These are phyloP conservation scores for Barbatosphaeria neglecta DNA, from an alignment of 495 filamentous ascomycete genomes.

Conservation along the genomic window DNA sequence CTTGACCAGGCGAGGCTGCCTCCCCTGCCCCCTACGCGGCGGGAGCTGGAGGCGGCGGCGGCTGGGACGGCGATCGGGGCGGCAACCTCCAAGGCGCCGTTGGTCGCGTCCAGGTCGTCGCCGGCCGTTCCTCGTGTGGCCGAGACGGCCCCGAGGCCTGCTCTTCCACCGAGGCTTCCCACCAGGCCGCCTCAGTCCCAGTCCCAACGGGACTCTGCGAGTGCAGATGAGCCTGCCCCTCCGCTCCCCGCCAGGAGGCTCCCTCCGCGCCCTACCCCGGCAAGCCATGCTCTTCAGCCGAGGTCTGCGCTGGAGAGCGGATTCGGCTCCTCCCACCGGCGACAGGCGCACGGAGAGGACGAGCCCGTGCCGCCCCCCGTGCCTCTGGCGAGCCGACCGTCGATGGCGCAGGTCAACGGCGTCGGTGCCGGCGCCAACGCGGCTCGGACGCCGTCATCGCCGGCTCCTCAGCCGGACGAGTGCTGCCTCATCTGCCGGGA, in stretches of 20 bases:
- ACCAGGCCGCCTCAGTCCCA: conserved; percentile 22
- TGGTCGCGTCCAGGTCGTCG: conserved; percentile 10
- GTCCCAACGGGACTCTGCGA: not conserved
- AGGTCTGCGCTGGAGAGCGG: conserved; percentile 11
- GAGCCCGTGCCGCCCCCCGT: conserved; percentile 31
- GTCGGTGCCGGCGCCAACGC: conserved; percentile 24
- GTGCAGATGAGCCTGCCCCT: conserved; percentile 9
- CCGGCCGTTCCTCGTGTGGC: conserved; percentile 8
- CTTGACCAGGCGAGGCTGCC: conserved; percentile 39
- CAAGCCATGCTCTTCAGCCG: conserved; percentile 11
- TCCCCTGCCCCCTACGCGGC: conserved; percentile 32
- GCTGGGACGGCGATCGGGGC: conserved; percentile 15
- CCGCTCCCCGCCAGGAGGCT: conserved; percentile 24
- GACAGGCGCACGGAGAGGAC: conserved; percentile 4
- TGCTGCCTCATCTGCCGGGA: conserved; percentile 75
- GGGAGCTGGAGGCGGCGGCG: conserved; percentile 31
- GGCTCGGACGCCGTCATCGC: conserved; percentile 12
- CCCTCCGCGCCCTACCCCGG: conserved; percentile 25
- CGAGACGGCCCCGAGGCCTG: conserved; percentile 16
- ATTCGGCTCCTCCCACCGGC: conserved; percentile 4
- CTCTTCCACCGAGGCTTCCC: conserved; percentile 30
- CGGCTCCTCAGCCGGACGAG: conserved; percentile 12
- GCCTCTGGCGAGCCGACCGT: conserved; percentile 32
- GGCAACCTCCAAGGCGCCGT: conserved; percentile 6
- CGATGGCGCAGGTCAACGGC: conserved; percentile 27